Evolutionary conservation across 2,329 filamentous ascomycete genomes (phyloP).

Genomic region (Ophiostoma montium): DNA sequence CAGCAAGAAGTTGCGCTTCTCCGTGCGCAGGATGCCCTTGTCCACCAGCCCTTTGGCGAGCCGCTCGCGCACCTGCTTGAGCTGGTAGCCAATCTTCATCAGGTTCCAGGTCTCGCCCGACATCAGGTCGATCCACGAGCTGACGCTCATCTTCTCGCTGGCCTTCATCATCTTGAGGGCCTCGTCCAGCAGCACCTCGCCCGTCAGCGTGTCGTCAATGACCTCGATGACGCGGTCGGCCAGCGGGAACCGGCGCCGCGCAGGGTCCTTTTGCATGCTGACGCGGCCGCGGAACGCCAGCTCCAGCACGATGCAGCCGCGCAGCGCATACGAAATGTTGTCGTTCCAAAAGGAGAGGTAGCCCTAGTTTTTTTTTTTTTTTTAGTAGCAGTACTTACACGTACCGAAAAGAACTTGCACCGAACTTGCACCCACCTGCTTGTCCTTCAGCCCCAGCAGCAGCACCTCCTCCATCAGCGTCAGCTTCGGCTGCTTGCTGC

Average conservation of each 20-base stretch:
- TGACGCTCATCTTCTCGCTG: conserved; percentile 99
- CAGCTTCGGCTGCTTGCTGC: conserved; percentile 94
- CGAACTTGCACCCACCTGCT: conserved; percentile 53
- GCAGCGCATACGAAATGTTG: conserved; percentile 95
- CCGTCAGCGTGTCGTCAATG: conserved; percentile 88
- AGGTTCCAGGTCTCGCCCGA: conserved; percentile 99
- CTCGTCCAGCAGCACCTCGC: conserved; percentile 93
- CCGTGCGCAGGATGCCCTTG: conserved; percentile 94
- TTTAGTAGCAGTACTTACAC: background rate
- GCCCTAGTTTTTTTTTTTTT: conserved; percentile 49
- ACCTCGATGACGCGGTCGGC: conserved; percentile 94
- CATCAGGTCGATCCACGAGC: conserved; percentile 98
- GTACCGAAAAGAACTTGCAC: background rate
- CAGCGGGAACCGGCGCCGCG: conserved; percentile 79
- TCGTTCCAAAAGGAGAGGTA: conserved; percentile 99
- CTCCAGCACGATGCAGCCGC: conserved; percentile 97
- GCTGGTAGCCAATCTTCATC: conserved; percentile 99
- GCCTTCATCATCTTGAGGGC: conserved; percentile 99
- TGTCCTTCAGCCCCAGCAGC: conserved; percentile 91
- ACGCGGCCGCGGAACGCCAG: conserved; percentile 90
- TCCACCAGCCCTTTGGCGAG: conserved; percentile 95
- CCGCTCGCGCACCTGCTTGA: conserved; percentile 97
- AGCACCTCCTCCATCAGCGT: conserved; percentile 98
- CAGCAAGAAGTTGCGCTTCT: conserved; percentile 98
- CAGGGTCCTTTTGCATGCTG: conserved; percentile 96